phyloP scores from a whole-genome alignment of 768 basidiomycete species.

The Brasilioporus rufonigricans region DNA sequence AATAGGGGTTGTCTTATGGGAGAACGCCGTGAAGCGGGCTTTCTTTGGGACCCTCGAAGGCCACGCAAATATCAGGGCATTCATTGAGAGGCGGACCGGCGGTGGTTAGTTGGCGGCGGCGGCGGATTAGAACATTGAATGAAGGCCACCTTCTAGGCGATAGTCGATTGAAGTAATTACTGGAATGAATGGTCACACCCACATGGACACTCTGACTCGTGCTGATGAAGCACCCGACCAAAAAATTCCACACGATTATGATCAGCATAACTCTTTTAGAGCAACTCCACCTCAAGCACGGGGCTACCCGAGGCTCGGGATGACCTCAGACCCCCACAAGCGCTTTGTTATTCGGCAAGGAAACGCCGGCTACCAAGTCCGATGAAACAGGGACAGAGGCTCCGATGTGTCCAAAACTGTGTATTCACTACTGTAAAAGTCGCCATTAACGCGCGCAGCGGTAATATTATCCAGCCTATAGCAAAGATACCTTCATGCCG shows the following conservation, averaged over 20 bases:
- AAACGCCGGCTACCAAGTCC: not conserved
- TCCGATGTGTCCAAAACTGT: not conserved
- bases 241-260: conserved; percentile 7
- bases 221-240: not conserved
- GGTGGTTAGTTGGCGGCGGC: conserved; percentile 25
- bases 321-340: conserved; percentile 15
- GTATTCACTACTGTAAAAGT: conserved; percentile 11
- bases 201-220: not conserved
- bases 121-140: not conserved
- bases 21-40: conserved; percentile 66
- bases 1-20: conserved; percentile 81
- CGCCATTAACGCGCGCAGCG: conserved; percentile 14
- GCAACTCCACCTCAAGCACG: not conserved
- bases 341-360: conserved; percentile 9
- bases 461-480: conserved; percentile 12
- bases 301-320: conserved; percentile 12
- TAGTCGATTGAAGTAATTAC: conserved; percentile 1
- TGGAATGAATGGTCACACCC: too few species aligned
- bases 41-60: conserved; percentile 83
- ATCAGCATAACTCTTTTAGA: conserved; percentile 10
- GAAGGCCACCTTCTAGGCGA: conserved; percentile 5
- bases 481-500: conserved; percentile 8
- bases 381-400: not conserved
- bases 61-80: conserved; percentile 73
- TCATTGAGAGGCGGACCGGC: conserved; percentile 69